These are phyloP conservation scores for Phyllosticta ampelicida DNA, from an alignment of 2,329 filamentous ascomycete genomes.

Conservation along the genomic window DNA sequence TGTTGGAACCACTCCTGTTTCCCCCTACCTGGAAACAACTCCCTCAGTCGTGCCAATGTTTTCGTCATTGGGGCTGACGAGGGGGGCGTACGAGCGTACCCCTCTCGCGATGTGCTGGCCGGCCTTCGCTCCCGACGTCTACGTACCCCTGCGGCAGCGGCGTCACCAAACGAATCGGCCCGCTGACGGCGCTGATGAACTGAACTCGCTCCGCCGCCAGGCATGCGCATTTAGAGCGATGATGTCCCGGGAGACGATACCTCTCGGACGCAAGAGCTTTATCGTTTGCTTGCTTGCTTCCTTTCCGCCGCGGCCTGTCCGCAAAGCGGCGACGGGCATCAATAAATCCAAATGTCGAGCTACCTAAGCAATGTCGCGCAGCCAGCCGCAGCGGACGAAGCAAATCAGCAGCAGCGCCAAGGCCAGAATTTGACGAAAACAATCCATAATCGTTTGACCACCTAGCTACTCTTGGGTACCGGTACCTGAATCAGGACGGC, in stretches of 20 bases:
- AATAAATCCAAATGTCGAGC: not conserved
- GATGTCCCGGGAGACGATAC: too few relatives aligned
- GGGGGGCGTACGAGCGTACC: too few relatives aligned
- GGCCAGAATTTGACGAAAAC: not conserved
- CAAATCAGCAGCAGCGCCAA: too few relatives aligned
- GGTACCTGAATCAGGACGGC: not conserved
- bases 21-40: not conserved
- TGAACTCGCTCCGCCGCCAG: not conserved
- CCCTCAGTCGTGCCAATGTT: not conserved
- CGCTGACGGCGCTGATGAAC: not conserved
- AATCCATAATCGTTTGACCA: not conserved
- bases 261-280: too few relatives aligned
- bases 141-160: too few relatives aligned
- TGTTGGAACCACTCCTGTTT: not conserved
- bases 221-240: not conserved
- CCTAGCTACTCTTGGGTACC: too few relatives aligned
- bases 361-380: not conserved
- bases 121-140: not conserved
- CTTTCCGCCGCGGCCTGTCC: not conserved
- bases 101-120: not conserved
- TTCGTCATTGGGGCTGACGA: not conserved
- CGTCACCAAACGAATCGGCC: not conserved
- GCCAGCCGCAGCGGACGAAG: not conserved
- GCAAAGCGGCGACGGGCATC: not conserved
- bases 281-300: too few relatives aligned